A percentile compares a stretch with the other conserved stretches of the same genome.
These are phyloP conservation scores for Cyclotella choctawhatcheeana DNA, from an alignment of 108 stramenopile genomes.

Conservation along the genomic window DNA sequence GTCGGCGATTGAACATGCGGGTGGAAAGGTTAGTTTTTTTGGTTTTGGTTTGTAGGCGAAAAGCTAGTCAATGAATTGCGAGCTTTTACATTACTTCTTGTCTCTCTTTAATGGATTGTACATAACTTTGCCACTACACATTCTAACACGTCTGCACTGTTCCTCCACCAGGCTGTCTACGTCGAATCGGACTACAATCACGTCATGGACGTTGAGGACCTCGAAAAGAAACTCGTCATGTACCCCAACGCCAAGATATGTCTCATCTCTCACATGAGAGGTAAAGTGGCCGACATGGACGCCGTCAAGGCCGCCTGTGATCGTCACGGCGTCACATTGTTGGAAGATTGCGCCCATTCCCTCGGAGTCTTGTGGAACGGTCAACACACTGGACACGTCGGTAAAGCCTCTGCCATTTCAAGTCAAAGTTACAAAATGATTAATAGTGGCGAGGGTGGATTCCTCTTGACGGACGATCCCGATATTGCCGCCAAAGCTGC, in stretches of 20 bases:
- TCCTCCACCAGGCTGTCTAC: conserved; percentile 66
- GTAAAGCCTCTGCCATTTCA: conserved; percentile 69
- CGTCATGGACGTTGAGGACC: conserved; percentile 80
- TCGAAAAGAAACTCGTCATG: conserved; percentile 78
- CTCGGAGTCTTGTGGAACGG: conserved; percentile 83
- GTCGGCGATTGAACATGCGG: conserved; percentile 82
- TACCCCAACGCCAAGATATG: conserved; percentile 82
- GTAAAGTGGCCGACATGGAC: conserved; percentile 91
- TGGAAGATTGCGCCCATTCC: conserved; percentile 92
- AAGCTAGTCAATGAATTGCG: too few species aligned
- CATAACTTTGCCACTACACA: too few species aligned
- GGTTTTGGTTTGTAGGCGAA: too few species aligned
- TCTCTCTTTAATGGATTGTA: too few species aligned
- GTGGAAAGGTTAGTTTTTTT: conserved; percentile 65
- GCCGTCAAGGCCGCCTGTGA: conserved; percentile 75
- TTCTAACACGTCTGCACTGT: background rate
- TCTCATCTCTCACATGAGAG: conserved; percentile 93
- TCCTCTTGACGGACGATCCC: conserved; percentile 81
- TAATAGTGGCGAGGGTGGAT: conserved; percentile 93
- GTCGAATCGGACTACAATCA: conserved; percentile 82
- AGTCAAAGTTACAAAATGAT: conserved; percentile 92
- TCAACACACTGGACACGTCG: conserved; percentile 87
- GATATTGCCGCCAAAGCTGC: conserved; percentile 77
- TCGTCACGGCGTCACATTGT: conserved; percentile 63
- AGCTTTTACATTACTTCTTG: too few species aligned